These are phyloP conservation scores for Zalaria sp. DNA, from an alignment of 2,329 filamentous ascomycete genomes.

Conservation along the genomic window DNA sequence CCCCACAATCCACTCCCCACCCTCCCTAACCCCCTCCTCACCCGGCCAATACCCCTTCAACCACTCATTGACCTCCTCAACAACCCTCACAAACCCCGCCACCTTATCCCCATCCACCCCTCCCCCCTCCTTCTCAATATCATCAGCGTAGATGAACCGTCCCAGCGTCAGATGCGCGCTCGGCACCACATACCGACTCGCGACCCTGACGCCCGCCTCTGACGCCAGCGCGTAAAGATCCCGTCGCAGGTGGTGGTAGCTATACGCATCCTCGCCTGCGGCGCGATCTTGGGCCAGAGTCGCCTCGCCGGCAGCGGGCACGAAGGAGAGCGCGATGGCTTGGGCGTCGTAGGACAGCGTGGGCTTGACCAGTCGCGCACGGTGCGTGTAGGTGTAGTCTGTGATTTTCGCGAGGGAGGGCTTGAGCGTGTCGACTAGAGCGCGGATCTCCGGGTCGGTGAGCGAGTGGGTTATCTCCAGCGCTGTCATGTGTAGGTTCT, in stretches of 20 bases:
- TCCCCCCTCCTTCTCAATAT: constrained; percentile 33
- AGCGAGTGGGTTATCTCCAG: constrained; percentile 75
- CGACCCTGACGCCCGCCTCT: constrained; percentile 52
- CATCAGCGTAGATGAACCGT: constrained; percentile 57
- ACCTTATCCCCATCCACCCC: constrained; percentile 39
- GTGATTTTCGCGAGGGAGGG: constrained; percentile 45
- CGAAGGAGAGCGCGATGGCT: constrained; percentile 73
- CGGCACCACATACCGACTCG: constrained; percentile 73
- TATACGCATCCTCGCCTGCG: constrained; percentile 56
- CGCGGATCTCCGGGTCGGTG: constrained; percentile 52
- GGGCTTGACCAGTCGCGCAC: constrained; percentile 66
- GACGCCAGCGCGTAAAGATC: constrained; percentile 55
- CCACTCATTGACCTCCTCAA: constrained; percentile 68
- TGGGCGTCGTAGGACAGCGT: constrained; percentile 72
- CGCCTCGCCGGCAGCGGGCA: constrained; percentile 47
- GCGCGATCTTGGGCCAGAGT: constrained; percentile 17
- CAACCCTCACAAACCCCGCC: constrained; percentile 48
- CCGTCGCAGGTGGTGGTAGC: constrained; percentile 78
- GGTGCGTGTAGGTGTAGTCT: constrained; percentile 51
- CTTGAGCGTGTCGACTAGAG: constrained; percentile 44
- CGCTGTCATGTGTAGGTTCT: constrained; percentile 70
- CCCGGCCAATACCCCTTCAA: constrained; percentile 56
- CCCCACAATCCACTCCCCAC: constrained; percentile 75
- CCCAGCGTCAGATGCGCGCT: constrained; percentile 82
- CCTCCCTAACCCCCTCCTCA: constrained; percentile 25